Percentiles rank a stretch among this genome's conserved stretches.
phyloP scores from a whole-genome alignment of 164 flowering plant genomes.

The Stephania yunnanensis region DNA sequence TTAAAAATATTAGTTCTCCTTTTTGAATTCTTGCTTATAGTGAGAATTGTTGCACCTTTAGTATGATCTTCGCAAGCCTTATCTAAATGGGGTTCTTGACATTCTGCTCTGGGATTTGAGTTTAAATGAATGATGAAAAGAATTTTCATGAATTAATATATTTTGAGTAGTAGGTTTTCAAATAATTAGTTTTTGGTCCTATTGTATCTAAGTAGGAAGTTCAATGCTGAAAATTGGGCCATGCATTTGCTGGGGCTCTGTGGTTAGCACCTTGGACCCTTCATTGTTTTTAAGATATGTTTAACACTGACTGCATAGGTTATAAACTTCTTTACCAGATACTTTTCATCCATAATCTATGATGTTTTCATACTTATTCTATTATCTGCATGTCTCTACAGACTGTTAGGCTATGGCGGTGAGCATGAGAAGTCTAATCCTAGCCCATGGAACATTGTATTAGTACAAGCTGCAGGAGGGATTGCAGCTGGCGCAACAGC shows the following conservation, averaged over 20 bases:
- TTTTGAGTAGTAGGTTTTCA: not conserved
- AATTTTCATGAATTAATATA: not conserved
- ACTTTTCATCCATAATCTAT: not conserved
- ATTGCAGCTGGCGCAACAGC: conserved; percentile 84
- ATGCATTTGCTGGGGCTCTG: not conserved
- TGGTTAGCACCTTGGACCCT: not conserved
- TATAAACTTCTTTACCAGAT: too few species aligned
- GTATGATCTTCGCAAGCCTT: not conserved
- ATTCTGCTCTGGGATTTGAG: not conserved
- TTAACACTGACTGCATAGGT: too few species aligned
- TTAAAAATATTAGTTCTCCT: not conserved
- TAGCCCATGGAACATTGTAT: conserved; percentile 35
- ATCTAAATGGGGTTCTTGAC: not conserved
- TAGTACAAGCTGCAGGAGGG: conserved; percentile 90
- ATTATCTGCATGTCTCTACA: conserved; percentile 18
- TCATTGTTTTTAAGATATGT: not conserved
- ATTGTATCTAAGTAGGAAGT: not conserved
- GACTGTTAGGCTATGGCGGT: conserved; percentile 47
- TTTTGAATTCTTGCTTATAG: not conserved
- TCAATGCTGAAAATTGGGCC: not conserved
- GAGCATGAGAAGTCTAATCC: conserved; percentile 41
- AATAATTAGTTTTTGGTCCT: not conserved
- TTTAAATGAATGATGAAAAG: not conserved
- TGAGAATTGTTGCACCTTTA: not conserved
- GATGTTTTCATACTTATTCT: not conserved